Conservation (phyloP, 2,329 filamentous ascomycete species). For the Fusarium anguioides region DNA sequence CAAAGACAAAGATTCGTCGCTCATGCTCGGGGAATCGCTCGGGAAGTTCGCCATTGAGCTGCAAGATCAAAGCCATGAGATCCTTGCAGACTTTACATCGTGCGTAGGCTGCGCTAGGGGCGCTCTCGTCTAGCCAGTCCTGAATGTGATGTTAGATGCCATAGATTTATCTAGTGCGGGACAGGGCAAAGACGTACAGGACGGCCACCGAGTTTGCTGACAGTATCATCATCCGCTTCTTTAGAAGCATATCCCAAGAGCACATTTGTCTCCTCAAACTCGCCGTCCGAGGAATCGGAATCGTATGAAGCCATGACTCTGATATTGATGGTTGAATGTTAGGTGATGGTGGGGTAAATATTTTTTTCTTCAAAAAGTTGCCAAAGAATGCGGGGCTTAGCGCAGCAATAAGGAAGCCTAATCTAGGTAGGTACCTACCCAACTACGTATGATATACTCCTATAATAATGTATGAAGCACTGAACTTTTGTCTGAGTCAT, state of each 20-base stretch:
- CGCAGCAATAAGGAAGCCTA: conserved; percentile 22
- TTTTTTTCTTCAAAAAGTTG: conserved; percentile 51
- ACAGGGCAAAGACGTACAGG: conserved; percentile 71
- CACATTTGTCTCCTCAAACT: conserved; percentile 85
- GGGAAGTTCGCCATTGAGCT: conserved; percentile 91
- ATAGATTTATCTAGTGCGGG: background rate
- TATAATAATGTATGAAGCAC: conserved; percentile 2
- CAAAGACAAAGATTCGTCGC: conserved; percentile 86
- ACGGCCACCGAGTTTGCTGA: conserved; percentile 87
- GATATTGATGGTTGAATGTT: conserved; percentile 31
- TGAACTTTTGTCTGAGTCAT: background rate
- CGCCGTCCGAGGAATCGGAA: conserved; percentile 81
- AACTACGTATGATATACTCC: background rate
- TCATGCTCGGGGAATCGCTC: conserved; percentile 89
- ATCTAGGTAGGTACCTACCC: too few species aligned
- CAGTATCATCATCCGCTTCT: conserved; percentile 81
- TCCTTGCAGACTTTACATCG: conserved; percentile 90
- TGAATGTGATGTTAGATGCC: conserved; percentile 51
- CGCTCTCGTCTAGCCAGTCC: conserved; percentile 83
- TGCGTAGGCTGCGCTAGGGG: conserved; percentile 80
- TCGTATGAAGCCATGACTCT: conserved; percentile 79
- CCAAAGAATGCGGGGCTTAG: conserved; percentile 49
- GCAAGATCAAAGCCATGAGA: conserved; percentile 84
- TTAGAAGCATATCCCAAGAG: conserved; percentile 89
- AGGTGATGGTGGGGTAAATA: conserved; percentile 54